Base-by-base conservation (phyloP, 164 flowering plant genomes). In the Magnolia kwangsiensis region DNA sequence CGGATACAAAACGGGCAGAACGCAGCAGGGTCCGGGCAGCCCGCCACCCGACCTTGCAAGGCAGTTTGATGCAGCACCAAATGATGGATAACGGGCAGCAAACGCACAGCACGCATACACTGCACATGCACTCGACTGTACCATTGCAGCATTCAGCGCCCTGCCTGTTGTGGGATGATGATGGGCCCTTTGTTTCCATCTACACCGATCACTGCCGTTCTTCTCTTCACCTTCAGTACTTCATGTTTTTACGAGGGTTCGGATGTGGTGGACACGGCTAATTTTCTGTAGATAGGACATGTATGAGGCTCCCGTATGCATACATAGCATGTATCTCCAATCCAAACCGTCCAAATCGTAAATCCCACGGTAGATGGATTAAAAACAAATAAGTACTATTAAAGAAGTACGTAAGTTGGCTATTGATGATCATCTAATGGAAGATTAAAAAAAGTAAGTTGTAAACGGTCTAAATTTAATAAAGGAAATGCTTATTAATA, bases 41-140 rank as follows among this genome's bases (percentile, higher is more conserved):
- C 1, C 78, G 74, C 83, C 78, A 71, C 45, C 79, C 83, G 14
- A 84, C 19, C 71, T 79, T 77, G 78, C 85, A 85, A 0, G 89
- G 89, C 31, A 81, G 70, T 72, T 78, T 81, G 75, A 85, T 59
- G 80, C 83, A 82, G 50, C 83, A 80, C 82, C 85, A 85, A 0
- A 76, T 63, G 50, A 81, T 2, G 9, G 84, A 68, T 16, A 85
- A 74, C 10, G 89, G 89, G 76, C 89, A 87, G 16, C 59, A 82
- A 18, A 87, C 73, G 69, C 88, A 85, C 50, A 82, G 80, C 4
- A 78, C 24, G 29, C 89, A 85, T 16, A 73, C 81, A 29, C 85
- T 78, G 73, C 83, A 76, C 4, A 72, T 70, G 67, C 81, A 84
- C 74, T 84, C 85, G 2, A 45, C 21, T n/a, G 51, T 76, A 45